phyloP scores from a whole-genome alignment of 768 basidiomycete genomes.

The Amanita jacksonii region DNA sequence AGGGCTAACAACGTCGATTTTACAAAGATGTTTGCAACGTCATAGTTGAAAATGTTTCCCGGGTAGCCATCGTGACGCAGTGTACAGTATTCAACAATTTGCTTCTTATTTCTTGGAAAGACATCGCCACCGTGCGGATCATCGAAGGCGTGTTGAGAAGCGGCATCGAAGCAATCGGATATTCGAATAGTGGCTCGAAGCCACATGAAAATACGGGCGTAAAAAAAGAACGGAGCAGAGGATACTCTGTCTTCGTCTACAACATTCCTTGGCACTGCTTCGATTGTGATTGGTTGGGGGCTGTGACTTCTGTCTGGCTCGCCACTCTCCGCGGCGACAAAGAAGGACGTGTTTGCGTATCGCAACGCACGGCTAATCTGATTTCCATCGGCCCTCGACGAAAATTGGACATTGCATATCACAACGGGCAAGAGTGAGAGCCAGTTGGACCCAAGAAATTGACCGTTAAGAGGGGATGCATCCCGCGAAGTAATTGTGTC shows the following conservation, averaged over 20 bases:
- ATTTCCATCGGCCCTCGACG: background rate
- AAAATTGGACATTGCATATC: background rate
- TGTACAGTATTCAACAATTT: background rate
- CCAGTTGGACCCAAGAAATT: background rate
- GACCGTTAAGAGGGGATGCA: background rate
- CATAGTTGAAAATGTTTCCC: conserved; percentile 13
- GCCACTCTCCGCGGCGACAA: too few relatives aligned
- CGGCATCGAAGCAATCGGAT: too few relatives aligned
- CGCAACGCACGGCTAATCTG: too few relatives aligned
- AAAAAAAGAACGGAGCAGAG: conserved; percentile 22
- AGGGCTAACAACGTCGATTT: conserved; percentile 11
- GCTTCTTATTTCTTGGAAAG: too few relatives aligned
- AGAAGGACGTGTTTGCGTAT: too few relatives aligned
- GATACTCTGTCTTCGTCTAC: conserved; percentile 13
- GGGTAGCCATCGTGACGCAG: conserved; percentile 11
- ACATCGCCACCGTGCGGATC: too few relatives aligned
- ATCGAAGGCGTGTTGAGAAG: too few relatives aligned
- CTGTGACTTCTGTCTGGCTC: too few relatives aligned
- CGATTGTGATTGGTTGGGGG: too few relatives aligned
- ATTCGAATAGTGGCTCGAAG: conserved; percentile 11
- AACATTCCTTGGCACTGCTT: background rate
- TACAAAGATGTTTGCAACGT: conserved; percentile 13
- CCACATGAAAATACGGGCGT: conserved; percentile 22
- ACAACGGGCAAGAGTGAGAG: background rate
- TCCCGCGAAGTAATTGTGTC: too few relatives aligned